A percentile compares a stretch with the other conserved stretches of the same genome.
phyloP scores from a whole-genome alignment of 495 filamentous ascomycete genomes.

The Eremomyces bilateralis region DNA sequence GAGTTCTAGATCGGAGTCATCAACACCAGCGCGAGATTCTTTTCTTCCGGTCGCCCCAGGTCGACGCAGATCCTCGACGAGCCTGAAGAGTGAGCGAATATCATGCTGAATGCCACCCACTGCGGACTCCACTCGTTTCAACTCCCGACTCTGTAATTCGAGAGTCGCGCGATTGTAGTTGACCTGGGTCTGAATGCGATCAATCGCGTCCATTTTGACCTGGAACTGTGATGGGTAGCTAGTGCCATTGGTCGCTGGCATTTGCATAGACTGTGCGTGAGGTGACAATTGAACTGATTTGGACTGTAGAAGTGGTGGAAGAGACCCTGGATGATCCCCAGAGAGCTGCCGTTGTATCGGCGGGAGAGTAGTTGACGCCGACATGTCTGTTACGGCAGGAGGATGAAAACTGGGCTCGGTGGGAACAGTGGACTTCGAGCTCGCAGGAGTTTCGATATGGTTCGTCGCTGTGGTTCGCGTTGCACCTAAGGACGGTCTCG shows the following conservation, averaged over 20 bases:
- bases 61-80: constrained; percentile 7
- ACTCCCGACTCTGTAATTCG: constrained; percentile 6
- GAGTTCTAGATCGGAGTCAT: constrained; percentile 13
- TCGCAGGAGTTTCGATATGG: no score
- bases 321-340: no score
- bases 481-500: no score
- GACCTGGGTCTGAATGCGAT: constrained; percentile 18
- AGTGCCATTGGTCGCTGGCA: background rate
- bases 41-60: constrained; percentile 6
- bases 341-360: no score
- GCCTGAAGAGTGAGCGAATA: constrained; percentile 6
- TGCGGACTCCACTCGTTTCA: constrained; percentile 2
- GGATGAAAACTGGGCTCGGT: no score
- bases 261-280: no score
- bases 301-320: no score
- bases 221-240: constrained; percentile 2
- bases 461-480: no score
- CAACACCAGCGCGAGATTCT: constrained; percentile 1
- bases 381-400: no score
- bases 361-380: no score
- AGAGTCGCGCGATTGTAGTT: constrained; percentile 14
- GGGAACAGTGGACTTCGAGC: no score
- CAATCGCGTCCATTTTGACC: constrained; percentile 12
- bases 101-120: constrained; percentile 3
- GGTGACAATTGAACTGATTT: no score